Evolutionary conservation across 2,329 filamentous ascomycete genomes (phyloP).

Genomic region (Aspergillus cejpii): DNA sequence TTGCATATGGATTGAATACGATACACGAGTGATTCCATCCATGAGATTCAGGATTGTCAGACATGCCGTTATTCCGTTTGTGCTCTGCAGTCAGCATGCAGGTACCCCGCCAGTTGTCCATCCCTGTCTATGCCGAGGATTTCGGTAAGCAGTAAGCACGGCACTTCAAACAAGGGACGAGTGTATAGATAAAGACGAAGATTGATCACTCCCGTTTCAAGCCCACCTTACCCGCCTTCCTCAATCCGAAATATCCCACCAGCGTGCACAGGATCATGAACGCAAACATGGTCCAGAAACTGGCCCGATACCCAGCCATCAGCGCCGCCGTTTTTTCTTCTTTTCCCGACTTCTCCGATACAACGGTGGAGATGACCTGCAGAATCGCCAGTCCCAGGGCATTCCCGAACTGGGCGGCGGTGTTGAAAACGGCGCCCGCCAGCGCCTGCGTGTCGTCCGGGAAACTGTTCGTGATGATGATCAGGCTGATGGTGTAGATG

Average conservation of each 20-base stretch:
- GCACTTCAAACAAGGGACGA: too few species aligned
- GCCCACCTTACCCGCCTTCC: slow-evolving; percentile 46
- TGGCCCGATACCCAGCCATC: slow-evolving; percentile 48
- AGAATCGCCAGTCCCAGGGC: slow-evolving; percentile 49
- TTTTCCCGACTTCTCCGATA: slow-evolving; percentile 36
- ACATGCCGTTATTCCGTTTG: too few species aligned
- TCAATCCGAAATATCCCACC: slow-evolving; percentile 41
- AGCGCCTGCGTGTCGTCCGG: slow-evolving; percentile 47
- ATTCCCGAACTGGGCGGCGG: slow-evolving; percentile 51
- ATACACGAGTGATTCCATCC: too few species aligned
- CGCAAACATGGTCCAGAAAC: slow-evolving; percentile 50
- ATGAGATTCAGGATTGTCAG: too few species aligned
- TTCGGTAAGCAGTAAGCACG: too few species aligned
- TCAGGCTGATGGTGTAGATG: slow-evolving; percentile 11
- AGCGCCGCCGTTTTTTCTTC: slow-evolving; percentile 30
- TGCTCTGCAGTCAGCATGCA: too few species aligned
- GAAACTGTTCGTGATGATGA: slow-evolving; percentile 14
- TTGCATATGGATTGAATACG: too few species aligned
- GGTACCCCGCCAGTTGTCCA: too few species aligned
- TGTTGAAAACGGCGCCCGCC: slow-evolving; percentile 58
- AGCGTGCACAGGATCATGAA: slow-evolving; percentile 37
- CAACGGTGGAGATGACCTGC: slow-evolving; percentile 41
- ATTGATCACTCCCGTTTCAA: slow-evolving; percentile 39
- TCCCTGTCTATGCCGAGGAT: too few species aligned
- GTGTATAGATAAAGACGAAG: too few species aligned